Evolutionary conservation across 768 basidiomycete genomes (phyloP), one percentile per base, ranked within the genome.

Genomic region (Mycena capillaripes): DNA sequence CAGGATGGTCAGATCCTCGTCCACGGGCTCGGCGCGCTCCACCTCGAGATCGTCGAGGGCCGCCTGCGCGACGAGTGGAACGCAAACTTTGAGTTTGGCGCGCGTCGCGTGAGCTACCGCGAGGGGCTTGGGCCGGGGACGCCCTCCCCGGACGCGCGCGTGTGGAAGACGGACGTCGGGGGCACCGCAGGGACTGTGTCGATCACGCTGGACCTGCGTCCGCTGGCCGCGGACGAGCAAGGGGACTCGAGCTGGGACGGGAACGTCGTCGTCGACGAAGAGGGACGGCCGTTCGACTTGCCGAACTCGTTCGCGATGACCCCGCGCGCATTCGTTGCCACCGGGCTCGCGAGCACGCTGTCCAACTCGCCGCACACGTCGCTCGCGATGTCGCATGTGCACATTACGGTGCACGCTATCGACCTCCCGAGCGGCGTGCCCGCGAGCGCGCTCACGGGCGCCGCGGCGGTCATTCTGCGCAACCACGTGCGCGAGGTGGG

Each of bases 1-100:
- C 91, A 94, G 66, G 95, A 97, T 74, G 95, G 95, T 1, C 95
- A 97, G 76, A 84, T 95, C 38, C 86, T 97, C 34, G 87, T 95
- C 1, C 94, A 96, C 75, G 95, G 95, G 2, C 89, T 97, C 48
- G 95, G 95, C 17, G 90, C 93, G 34, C 86, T 97, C 16, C 95
- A 97, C 78, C 88, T 97, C n/a, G 95, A 97, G 80, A 96, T 97
- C 66, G 87, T 96, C 12, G 94, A 95, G 81, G 89, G 91, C n/a
- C 88, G 96, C 50, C 84, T 97, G 30, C 87, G 85, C 63, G 91
- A 94, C 66, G 95, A 96, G 81, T 97, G 93, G 92, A 87, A 89
- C 36, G 93, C 84, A 36, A 86, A 88, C 53, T 95, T 94, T 77
- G 91, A 95, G 77, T 88, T 96, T 74, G 95, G 95, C 7, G 84